phyloP scores from a whole-genome alignment of 2,329 filamentous ascomycete species.

The Fusarium drepaniforme region DNA sequence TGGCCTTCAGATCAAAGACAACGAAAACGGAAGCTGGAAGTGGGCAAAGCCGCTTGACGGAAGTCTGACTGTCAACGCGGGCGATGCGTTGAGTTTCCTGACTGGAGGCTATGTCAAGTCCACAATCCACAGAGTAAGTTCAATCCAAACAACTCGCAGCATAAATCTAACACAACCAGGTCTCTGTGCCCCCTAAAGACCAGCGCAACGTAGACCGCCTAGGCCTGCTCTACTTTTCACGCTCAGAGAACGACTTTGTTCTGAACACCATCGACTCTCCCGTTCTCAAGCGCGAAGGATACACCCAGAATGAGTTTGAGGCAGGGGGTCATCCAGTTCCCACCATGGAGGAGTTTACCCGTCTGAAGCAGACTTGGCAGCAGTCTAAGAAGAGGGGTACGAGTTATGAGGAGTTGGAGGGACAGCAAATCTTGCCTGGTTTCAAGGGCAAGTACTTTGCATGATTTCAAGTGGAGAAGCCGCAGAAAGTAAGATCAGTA shows the following conservation, averaged over 20 bases:
- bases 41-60: slow-evolving; percentile 63
- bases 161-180: slow-evolving; percentile 33
- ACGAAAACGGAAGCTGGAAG: slow-evolving; percentile 61
- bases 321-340: slow-evolving; percentile 46
- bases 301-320: slow-evolving; percentile 54
- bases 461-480: not conserved
- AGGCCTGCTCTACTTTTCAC: slow-evolving; percentile 64
- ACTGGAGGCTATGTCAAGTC: slow-evolving; percentile 62
- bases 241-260: slow-evolving; percentile 54
- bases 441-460: slow-evolving; percentile 45
- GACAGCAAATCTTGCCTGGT: slow-evolving; percentile 50
- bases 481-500: not conserved
- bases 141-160: not conserved
- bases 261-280: slow-evolving; percentile 55
- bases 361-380: slow-evolving; percentile 53
- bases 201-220: slow-evolving; percentile 60
- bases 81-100: slow-evolving; percentile 61
- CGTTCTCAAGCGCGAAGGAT: slow-evolving; percentile 49
- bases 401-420: slow-evolving; percentile 43
- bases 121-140: slow-evolving; percentile 52
- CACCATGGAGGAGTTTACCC: slow-evolving; percentile 54
- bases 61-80: slow-evolving; percentile 64
- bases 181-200: slow-evolving; percentile 54
- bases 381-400: slow-evolving; percentile 44
- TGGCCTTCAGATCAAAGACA: slow-evolving; percentile 65